Conservation (phyloP, 768 basidiomycete species). For the Ramaria rubella region DNA sequence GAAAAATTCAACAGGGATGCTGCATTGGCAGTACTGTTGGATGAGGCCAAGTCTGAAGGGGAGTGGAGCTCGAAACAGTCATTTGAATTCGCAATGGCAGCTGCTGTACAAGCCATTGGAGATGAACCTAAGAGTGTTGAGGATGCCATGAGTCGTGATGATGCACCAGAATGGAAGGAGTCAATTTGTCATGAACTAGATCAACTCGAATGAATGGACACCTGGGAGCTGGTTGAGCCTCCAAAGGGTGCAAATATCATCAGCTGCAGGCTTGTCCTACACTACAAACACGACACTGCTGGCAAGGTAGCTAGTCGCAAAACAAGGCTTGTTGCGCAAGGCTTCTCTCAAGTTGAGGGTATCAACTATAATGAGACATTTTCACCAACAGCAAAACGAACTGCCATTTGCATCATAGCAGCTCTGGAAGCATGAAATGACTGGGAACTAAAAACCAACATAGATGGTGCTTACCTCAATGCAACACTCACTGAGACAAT, state of each 20-base stretch:
- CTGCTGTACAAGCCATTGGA: background rate
- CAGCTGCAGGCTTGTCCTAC: slow-evolving; percentile 35
- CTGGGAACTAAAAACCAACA: background rate
- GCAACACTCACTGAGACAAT: background rate
- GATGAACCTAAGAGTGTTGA: background rate
- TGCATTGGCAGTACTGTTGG: no score
- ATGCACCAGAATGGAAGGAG: slow-evolving; percentile 14
- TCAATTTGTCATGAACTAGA: slow-evolving; percentile 18
- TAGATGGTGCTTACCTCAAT: background rate
- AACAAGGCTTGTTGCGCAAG: background rate
- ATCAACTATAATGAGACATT: background rate
- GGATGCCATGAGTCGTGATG: slow-evolving; percentile 4
- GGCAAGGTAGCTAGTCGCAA: slow-evolving; percentile 26
- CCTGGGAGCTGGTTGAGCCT: slow-evolving; percentile 24
- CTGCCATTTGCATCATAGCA: background rate
- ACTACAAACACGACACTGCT: slow-evolving; percentile 30
- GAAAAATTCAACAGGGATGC: no score
- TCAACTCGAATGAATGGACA: slow-evolving; percentile 22
- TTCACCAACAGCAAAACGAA: background rate
- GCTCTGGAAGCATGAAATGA: background rate
- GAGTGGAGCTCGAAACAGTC: no score
- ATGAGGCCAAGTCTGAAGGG: no score
- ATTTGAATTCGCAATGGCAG: background rate
- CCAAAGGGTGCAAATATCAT: slow-evolving; percentile 28
- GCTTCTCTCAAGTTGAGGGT: background rate